Evolutionary conservation across 176 grass and related monocot species (phyloP), one percentile per base, ranked within the genome.

Genomic region (Raddia guianensis): DNA sequence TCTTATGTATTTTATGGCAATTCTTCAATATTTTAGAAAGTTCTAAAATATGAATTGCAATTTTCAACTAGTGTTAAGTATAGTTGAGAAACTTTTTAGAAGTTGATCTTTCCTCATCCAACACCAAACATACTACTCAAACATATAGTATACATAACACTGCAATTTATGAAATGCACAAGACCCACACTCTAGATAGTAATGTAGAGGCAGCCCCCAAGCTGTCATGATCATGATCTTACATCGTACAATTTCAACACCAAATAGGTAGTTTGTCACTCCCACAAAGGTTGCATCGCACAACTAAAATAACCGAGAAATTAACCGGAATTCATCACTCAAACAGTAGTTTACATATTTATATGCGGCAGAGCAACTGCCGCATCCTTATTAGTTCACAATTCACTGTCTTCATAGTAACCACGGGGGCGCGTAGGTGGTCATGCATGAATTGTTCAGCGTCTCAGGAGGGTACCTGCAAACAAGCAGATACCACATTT

Each of bases 381-480:
- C 53, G 16, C 51, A 42, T 42, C 21, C 34, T 89, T 82, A 72
- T 85, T 89, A 74, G 20, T 82, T 82, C 78, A 18, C 9, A 80
- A 42, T 84, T 58, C 13, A 33, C 33, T 40, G 12, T 43, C 60
- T 32, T 89, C 84, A 95, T 60, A 92, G 92, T 85, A 95, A 51
- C 96, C 96, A 98, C 14, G 79, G 81, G 35, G 96, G 63, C 88
- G 93, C 86, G 86, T 84, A 98, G 13, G 87, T 91, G 12, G 83
- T 87, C 43, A 99, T 90, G 75, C 88, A 95, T 72, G 88, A 77
- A 64, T 69, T 87, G 77, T 70, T 86, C 78, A 93, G 82, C 49
- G 88, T 80, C 80, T 98, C 96, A 32, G 82, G 87, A 88, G 88
- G 96, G 51, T 85, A 95, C 79, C 96, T 99, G 78, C n/a, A 78